Evolutionary conservation across 2,329 filamentous ascomycete species (phyloP), one percentile per base, ranked within the genome.

Genomic region (Penicillium sp.): DNA sequence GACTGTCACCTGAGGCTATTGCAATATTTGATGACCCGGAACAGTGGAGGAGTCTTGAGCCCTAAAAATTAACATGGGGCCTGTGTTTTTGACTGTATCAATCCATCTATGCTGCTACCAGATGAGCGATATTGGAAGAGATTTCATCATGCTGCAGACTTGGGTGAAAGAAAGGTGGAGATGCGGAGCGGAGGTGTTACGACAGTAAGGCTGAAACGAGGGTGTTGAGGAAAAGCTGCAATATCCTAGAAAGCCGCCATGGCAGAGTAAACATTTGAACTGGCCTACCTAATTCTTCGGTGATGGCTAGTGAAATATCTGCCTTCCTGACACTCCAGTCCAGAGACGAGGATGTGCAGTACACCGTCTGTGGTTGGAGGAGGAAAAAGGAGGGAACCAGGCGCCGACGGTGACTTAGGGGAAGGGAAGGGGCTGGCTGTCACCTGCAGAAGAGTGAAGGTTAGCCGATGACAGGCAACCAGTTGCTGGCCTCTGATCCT

Each of bases 1-100:
- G 13, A 19, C 48, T 71, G 10, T 68, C 71, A 2, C n/a, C 51
- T 6, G 70, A 72, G 41, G 63, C 59, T 7, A 46, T 63, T 35
- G 59, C 59, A 5, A 60, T 71, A 33, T 55, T 71, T 8, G 62
- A 67, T 33, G 57, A 51, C 31, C 56, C 51, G 31, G 63, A 60
- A 50, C 55, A 53, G 38, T 61, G 31, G 61, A 59, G 37, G 29
- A 43, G 41, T 10, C 21, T 41, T 19, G 56, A 45, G 8, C 23
- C 45, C 9, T 55, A 40, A 58, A 29, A 19, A 13, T 33, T 29
- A 33, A 3, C 19, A 15, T 35, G 15, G 10, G 9, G 13, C 15
- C 21, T 25, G 27, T 54, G 12, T 27, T 15, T 31, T n/a, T 55
- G 19, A 19, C 33, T 19, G 17, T 35, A 25, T 19, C 12, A 29